Percentiles rank a stretch among this genome's conserved stretches.
These are phyloP conservation scores for Sporothrix sp. DNA, from an alignment of 2,329 filamentous ascomycete species.

Conservation along the genomic window DNA sequence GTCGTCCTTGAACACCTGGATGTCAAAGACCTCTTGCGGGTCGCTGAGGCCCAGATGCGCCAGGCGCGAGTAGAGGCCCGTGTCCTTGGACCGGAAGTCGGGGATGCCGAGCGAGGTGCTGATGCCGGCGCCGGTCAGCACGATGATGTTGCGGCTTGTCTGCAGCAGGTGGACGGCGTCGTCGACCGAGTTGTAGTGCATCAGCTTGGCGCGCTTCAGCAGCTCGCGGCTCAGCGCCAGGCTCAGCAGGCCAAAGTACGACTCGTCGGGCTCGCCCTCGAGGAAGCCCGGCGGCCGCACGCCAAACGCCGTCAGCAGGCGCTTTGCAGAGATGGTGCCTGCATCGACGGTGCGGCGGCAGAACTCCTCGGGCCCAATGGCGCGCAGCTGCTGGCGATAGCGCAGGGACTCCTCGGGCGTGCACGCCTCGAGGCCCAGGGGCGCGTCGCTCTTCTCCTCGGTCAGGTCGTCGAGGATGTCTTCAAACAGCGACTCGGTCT, in stretches of 20 bases:
- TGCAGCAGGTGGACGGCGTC: conserved; percentile 74
- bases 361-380: conserved; percentile 69
- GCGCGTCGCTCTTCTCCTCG: conserved; percentile 37
- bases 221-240: conserved; percentile 73
- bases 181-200: conserved; percentile 72
- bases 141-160: conserved; percentile 72
- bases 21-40: conserved; percentile 93
- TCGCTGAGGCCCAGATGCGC: conserved; percentile 68
- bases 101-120: conserved; percentile 95
- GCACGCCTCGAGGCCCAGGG: conserved; percentile 42
- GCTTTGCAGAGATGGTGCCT: conserved; percentile 64
- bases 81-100: conserved; percentile 90
- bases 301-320: conserved; percentile 77
- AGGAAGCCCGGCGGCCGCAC: conserved; percentile 65
- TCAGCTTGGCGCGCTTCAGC: conserved; percentile 68
- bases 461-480: conserved; percentile 50
- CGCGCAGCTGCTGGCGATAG: conserved; percentile 61
- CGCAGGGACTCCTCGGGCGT: conserved; percentile 58
- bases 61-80: conserved; percentile 80
- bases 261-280: conserved; percentile 60
- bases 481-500: conserved; percentile 54
- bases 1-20: conserved; percentile 74
- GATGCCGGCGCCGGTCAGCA: conserved; percentile 91
- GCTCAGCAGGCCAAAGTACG: conserved; percentile 65
- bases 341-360: conserved; percentile 60